Evolutionary conservation across 192 early-diverging fungal genomes (phyloP).

Genomic region (Rhizophagus sp.): DNA sequence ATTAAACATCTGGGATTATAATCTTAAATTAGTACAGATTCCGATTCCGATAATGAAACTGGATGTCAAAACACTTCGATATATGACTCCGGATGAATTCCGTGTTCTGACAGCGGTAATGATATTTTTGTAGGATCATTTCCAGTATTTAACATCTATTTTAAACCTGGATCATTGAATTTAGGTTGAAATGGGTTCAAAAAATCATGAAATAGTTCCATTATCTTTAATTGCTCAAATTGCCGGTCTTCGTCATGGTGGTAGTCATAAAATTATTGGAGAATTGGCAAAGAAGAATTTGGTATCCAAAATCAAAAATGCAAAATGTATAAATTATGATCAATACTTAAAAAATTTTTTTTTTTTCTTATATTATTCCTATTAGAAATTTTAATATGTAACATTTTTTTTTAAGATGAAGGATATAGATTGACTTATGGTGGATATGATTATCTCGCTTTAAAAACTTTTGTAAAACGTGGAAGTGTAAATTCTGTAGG

Average conservation of each 20-base stretch:
- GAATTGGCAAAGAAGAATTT: constrained; percentile 91
- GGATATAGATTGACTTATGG: constrained; percentile 98
- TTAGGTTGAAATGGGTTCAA: constrained; percentile 92
- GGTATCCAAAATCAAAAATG: constrained; percentile 81
- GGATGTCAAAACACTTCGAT: constrained; percentile 91
- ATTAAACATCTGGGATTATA: no score
- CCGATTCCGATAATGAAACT: constrained; percentile 81
- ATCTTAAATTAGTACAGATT: no score
- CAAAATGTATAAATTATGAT: constrained; percentile 59
- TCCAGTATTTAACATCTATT: not conserved
- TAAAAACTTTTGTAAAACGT: constrained; percentile 88
- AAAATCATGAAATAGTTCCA: constrained; percentile 99
- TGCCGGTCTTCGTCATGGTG: constrained; percentile 85
- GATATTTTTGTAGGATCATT: not conserved
- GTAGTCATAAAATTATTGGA: constrained; percentile 80
- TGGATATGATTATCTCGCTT: constrained; percentile 98
- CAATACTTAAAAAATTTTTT: not conserved
- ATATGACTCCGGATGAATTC: constrained; percentile 93
- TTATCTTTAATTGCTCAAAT: constrained; percentile 90
- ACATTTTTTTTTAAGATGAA: constrained; percentile 59
- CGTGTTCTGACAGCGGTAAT: constrained; percentile 89
- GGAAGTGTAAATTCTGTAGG: constrained; percentile 92
- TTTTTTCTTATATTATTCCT: not conserved
- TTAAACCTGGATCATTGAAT: not conserved
- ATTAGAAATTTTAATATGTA: constrained; percentile 3